Base-by-base conservation (phyloP, 306 rosid species). In the Crotalaria pallida region DNA sequence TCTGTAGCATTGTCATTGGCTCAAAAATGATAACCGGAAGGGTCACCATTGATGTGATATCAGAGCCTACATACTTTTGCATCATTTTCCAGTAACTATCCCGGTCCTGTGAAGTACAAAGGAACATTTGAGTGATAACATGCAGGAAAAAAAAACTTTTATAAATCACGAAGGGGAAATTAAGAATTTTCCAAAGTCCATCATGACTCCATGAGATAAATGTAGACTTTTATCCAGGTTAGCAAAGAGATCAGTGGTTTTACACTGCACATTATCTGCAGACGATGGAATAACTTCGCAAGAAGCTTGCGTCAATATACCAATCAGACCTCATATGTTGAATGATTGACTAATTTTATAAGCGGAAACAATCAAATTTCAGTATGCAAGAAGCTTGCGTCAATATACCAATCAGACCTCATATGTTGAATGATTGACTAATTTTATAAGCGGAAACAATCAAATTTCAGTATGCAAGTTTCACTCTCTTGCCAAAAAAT, bases 21-120 rank as follows among this genome's bases (percentile, higher is more conserved):
- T 94, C 99, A 84, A 87, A 94, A 82, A 94, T 89, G 43, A 87
- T 59, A 56, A 94, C 99, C 1, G 99, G 99, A 73, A 94, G 97
- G 47, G 96, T 94, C 77, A 94, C 97, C 96, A 94, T 79, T 68
- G 99, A 94, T 69, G 97, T 91, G 72, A 94, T 40, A 74, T 94
- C 99, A 34, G 96, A 82, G 12, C 99, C 99, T 33, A 94, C 74
- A 80, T 94, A 94, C 72, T 87, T 82, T 21, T 94, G 96, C 97
- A 94, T 94, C 92, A 89, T 89, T 87, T 83, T 91, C 96, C 96
- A 94, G 84, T 94, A 89, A 86, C 97, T 72, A 58, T 94, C 99
- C 15, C 96, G 85, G 7, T 94, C 99, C 99, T 94, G 76, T 11
- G 21, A 34, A 36, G 72, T 2, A 52, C 16, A 61, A 63, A 38